Evolutionary conservation across 2,329 filamentous ascomycete genomes (phyloP).

Genomic region (Thermomyces lanuginosus): DNA sequence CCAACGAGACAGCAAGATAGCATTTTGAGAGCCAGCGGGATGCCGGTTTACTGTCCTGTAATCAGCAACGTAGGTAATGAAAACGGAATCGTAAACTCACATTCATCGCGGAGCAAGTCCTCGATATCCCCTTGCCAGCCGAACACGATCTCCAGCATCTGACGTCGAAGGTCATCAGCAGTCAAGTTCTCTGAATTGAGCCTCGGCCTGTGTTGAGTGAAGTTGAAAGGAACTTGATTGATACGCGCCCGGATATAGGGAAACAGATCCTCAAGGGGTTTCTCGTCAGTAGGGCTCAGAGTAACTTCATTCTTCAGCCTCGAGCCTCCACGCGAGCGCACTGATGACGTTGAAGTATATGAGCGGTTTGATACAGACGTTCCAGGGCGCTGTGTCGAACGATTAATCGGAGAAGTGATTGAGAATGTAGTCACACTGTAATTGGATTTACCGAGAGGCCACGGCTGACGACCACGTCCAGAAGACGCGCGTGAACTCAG

Average conservation of each 20-base stretch:
- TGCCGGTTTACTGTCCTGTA: conserved; percentile 45
- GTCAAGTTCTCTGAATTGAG: conserved; percentile 45
- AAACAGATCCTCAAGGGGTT: conserved; percentile 62
- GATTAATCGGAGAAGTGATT: conserved; percentile 19
- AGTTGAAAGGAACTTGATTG: conserved; percentile 66
- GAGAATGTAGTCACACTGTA: conserved; percentile 32
- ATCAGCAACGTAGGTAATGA: background rate
- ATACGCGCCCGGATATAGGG: conserved; percentile 68
- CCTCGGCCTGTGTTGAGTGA: conserved; percentile 48
- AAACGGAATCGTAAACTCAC: conserved; percentile 21
- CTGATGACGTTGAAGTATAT: conserved; percentile 28
- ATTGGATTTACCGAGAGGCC: conserved; percentile 26
- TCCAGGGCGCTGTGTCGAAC: conserved; percentile 19
- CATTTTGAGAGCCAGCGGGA: conserved; percentile 53
- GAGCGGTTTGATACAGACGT: conserved; percentile 31
- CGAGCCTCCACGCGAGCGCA: conserved; percentile 39
- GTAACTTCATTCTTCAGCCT: conserved; percentile 65
- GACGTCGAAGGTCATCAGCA: conserved; percentile 60
- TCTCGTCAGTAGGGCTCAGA: conserved; percentile 60
- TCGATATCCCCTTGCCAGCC: conserved; percentile 82
- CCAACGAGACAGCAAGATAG: conserved; percentile 82
- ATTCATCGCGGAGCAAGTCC: conserved; percentile 68
- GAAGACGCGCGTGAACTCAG: conserved; percentile 41
- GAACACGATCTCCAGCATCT: conserved; percentile 90
- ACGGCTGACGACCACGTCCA: conserved; percentile 21